Conservation (phyloP, 2,329 filamentous ascomycete species). For the Colletotrichum horii region DNA sequence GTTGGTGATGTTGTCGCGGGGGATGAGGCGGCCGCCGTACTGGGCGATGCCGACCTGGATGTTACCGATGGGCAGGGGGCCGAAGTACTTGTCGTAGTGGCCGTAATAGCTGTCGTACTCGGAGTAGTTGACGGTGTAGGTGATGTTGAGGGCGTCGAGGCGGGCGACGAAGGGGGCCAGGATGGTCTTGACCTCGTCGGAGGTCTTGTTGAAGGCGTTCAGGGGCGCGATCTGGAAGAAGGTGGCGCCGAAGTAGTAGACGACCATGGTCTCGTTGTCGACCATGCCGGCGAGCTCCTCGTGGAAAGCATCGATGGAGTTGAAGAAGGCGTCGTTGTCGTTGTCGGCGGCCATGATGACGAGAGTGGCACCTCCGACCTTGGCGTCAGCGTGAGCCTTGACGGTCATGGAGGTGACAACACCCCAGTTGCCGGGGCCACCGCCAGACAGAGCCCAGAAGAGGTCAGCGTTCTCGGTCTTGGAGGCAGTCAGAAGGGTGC, state of each 20-base stretch:
- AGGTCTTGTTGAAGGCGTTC: slow-evolving; percentile 51
- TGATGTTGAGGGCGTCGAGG: slow-evolving; percentile 40
- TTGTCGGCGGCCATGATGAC: slow-evolving; percentile 32
- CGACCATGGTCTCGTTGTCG: slow-evolving; percentile 53
- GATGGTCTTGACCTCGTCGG: slow-evolving; percentile 44
- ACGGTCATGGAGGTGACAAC: slow-evolving; percentile 45
- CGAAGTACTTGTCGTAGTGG: slow-evolving; percentile 46
- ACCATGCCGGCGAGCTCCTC: slow-evolving; percentile 48
- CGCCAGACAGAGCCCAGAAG: slow-evolving; percentile 55
- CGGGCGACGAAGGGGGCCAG: slow-evolving; percentile 47
- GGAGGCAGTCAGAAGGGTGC: slow-evolving; percentile 47
- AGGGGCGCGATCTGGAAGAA: slow-evolving; percentile 53
- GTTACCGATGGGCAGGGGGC: slow-evolving; percentile 42
- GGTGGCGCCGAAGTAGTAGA: slow-evolving; percentile 51
- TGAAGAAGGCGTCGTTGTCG: slow-evolving; percentile 35
- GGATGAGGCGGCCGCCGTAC: slow-evolving; percentile 28
- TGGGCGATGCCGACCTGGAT: slow-evolving; percentile 51
- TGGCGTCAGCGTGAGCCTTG: slow-evolving; percentile 36
- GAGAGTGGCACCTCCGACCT: slow-evolving; percentile 35
- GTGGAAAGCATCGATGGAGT: slow-evolving; percentile 33
- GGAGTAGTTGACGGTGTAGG: slow-evolving; percentile 25
- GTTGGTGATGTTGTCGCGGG: slow-evolving; percentile 22
- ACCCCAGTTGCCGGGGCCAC: slow-evolving; percentile 45
- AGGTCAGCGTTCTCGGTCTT: slow-evolving; percentile 47
- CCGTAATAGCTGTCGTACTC: slow-evolving; percentile 37